phyloP scores from a whole-genome alignment of 371 early-diverging fungal species.

The Mucor indicus region DNA sequence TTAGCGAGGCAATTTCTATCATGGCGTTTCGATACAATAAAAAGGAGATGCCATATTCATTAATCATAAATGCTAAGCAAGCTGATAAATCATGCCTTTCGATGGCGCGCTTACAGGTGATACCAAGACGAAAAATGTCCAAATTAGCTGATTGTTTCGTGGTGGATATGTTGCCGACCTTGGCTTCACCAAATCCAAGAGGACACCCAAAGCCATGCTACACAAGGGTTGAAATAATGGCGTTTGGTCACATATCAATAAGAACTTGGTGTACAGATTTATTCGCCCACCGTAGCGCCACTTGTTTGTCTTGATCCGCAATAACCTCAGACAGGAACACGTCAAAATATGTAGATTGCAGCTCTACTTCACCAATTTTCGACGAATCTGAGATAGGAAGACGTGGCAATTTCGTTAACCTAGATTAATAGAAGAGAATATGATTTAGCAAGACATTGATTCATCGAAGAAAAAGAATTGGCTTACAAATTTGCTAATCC shows the following conservation, averaged over 20 bases:
- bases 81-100: slow-evolving; percentile 10
- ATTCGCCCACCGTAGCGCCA: slow-evolving; percentile 12
- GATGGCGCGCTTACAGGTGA: slow-evolving; percentile 19
- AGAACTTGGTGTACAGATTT: slow-evolving; percentile 5
- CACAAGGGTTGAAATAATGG: slow-evolving; percentile 16
- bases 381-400: slow-evolving; percentile 6
- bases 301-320: slow-evolving; percentile 11
- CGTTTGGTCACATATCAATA: slow-evolving; percentile 12
- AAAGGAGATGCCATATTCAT: slow-evolving; percentile 16
- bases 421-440: slow-evolving; percentile 20
- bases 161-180: slow-evolving; percentile 16
- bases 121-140: slow-evolving; percentile 19
- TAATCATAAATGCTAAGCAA: slow-evolving; percentile 19
- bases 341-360: slow-evolving; percentile 16
- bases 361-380: slow-evolving; percentile 15
- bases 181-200: slow-evolving; percentile 19
- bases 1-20: slow-evolving; percentile 15
- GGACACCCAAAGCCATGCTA: slow-evolving; percentile 15
- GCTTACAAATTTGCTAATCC: slow-evolving; percentile 17
- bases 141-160: slow-evolving; percentile 20
- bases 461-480: slow-evolving; percentile 19
- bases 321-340: slow-evolving; percentile 10
- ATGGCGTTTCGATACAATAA: slow-evolving; percentile 23
- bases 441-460: slow-evolving; percentile 14
- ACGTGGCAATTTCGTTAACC: slow-evolving; percentile 15